Evolutionary conservation across 257 asterid species (phyloP).

Genomic region (Solanum etuberosum): DNA sequence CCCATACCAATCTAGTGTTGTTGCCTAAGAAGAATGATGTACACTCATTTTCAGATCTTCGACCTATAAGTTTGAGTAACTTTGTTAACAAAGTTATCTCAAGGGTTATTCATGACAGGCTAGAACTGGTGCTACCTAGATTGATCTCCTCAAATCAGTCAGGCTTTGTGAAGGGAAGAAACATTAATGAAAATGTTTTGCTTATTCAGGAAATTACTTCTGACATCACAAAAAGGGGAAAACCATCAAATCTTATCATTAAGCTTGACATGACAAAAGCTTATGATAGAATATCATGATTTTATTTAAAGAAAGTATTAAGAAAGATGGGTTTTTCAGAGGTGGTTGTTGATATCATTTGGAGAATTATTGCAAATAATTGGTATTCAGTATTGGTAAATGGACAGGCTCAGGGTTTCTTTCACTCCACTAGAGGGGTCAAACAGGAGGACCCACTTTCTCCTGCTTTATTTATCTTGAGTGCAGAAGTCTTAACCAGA

Average conservation of each 20-base stretch:
- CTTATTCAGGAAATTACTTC: background rate
- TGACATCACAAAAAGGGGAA: background rate
- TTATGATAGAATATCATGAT: no score
- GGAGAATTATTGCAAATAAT: background rate
- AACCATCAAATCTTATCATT: background rate
- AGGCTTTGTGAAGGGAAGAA: no score
- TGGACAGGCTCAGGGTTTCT: no score
- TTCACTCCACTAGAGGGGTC: no score
- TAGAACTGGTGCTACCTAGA: background rate
- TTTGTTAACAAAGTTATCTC: no score
- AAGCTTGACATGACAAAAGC: background rate
- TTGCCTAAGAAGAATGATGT: background rate
- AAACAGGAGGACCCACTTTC: no score
- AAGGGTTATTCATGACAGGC: background rate
- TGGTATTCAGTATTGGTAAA: background rate
- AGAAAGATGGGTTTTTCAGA: background rate
- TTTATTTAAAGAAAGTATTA: no score
- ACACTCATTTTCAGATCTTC: background rate
- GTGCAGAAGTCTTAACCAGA: no score
- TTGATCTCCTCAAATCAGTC: background rate
- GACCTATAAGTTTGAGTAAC: background rate
- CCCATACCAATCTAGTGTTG: background rate
- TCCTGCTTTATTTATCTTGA: no score
- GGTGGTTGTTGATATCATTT: background rate
- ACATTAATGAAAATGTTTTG: no score